Evolutionary conservation across 1,139 yeast species (phyloP).

Genomic region (Debaryomyces singareniensis): DNA sequence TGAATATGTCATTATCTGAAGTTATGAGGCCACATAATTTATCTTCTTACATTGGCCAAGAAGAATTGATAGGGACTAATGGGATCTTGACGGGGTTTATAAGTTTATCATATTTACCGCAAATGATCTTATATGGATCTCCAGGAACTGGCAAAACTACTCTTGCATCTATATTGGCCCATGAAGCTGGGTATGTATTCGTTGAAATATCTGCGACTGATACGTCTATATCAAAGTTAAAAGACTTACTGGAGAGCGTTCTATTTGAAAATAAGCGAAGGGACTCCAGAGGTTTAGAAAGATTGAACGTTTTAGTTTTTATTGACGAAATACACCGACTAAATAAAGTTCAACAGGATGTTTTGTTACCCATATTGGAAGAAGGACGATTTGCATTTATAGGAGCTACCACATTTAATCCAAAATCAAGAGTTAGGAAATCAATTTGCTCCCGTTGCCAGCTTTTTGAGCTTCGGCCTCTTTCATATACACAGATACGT

Average conservation of each 20-base stretch:
- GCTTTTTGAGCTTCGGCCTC: slow-evolving; percentile 20
- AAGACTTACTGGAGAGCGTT: slow-evolving; percentile 19
- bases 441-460: slow-evolving; percentile 41
- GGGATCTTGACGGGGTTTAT: slow-evolving; percentile 30
- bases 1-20: slow-evolving; percentile 21
- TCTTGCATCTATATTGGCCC: slow-evolving; percentile 32
- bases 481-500: slow-evolving; percentile 14
- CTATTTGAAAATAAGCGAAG: slow-evolving; percentile 19
- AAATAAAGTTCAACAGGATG: slow-evolving; percentile 36
- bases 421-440: slow-evolving; percentile 24
- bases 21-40: slow-evolving; percentile 22
- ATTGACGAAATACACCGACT: slow-evolving; percentile 42
- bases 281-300: slow-evolving; percentile 6
- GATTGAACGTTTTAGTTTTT: slow-evolving; percentile 28
- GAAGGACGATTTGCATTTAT: slow-evolving; percentile 34
- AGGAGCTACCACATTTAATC: slow-evolving; percentile 39
- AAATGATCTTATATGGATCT: slow-evolving; percentile 40
- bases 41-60: slow-evolving; percentile 31
- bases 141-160: slow-evolving; percentile 46
- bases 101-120: slow-evolving; percentile 34
- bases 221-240: slow-evolving; percentile 24
- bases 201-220: slow-evolving; percentile 38
- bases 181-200: slow-evolving; percentile 28
- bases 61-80: slow-evolving; percentile 22
- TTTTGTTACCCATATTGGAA: slow-evolving; percentile 34